phyloP scores from a whole-genome alignment of 2,329 filamentous ascomycete genomes.

The Stachybotrys elegans region DNA sequence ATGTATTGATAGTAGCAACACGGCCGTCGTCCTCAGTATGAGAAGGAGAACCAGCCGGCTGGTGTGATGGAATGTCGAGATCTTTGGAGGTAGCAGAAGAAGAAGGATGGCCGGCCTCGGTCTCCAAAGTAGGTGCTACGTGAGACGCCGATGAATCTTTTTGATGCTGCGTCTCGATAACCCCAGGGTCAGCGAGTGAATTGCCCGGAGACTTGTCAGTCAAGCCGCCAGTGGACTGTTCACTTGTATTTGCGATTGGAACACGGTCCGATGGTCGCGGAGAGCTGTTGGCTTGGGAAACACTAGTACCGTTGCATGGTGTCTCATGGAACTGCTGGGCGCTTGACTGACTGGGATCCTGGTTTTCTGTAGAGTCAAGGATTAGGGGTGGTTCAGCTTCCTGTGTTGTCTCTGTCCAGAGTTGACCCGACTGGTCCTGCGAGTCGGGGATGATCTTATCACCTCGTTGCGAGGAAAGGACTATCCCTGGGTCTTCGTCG shows the following conservation, averaged over 20 bases:
- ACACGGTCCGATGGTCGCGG: not conserved
- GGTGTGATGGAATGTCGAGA: constrained; percentile 6
- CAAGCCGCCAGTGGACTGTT: not conserved
- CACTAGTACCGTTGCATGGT: not conserved
- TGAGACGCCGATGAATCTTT: not conserved
- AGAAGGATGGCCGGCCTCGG: no score
- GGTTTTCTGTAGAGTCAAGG: not conserved
- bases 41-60: not conserved
- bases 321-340: not conserved
- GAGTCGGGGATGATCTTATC: constrained; percentile 39
- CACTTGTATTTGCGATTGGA: not conserved
- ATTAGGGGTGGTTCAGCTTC: not conserved
- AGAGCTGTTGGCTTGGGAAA: not conserved
- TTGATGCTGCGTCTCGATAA: not conserved
- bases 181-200: no score
- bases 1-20: no score
- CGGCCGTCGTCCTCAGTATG: not conserved
- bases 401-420: constrained; percentile 9
- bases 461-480: constrained; percentile 24
- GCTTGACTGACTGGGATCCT: not conserved
- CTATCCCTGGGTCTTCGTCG: constrained; percentile 24
- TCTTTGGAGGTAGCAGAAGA: not conserved
- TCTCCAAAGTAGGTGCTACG: no score
- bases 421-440: constrained; percentile 28
- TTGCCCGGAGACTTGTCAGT: not conserved